These are phyloP conservation scores for Hanseniaspora osmophila DNA, from an alignment of 805 yeast genomes.

Conservation along the genomic window DNA sequence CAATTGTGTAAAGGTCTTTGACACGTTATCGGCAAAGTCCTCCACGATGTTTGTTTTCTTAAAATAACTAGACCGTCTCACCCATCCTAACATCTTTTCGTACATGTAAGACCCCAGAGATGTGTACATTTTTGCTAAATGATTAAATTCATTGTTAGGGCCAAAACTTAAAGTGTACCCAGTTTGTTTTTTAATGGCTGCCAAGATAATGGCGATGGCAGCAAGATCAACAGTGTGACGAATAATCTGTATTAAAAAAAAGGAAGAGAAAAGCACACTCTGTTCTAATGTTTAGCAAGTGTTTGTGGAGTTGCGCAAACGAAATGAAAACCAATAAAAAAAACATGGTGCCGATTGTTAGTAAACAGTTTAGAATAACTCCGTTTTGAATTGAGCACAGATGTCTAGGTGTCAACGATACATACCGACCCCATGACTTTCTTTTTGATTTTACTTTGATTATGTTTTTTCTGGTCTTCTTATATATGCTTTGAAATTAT, in stretches of 20 bases:
- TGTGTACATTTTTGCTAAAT: background rate
- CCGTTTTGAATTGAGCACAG: too few relatives aligned
- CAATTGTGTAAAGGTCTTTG: conserved; percentile 15
- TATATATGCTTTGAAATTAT: too few relatives aligned
- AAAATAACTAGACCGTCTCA: conserved; percentile 38
- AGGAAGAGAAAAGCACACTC: too few relatives aligned
- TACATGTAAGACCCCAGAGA: conserved; percentile 43
- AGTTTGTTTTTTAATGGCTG: conserved; percentile 74
- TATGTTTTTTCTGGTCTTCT: too few relatives aligned
- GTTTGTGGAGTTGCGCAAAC: background rate
- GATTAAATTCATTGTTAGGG: background rate
- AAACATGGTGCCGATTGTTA: too few relatives aligned
- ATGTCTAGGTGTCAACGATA: too few relatives aligned
- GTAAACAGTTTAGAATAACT: too few relatives aligned
- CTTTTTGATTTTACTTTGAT: too few relatives aligned
- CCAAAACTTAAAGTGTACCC: conserved; percentile 36
- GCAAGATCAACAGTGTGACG: conserved; percentile 71
- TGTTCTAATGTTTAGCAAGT: too few relatives aligned
- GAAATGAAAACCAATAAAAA: conserved; percentile 4
- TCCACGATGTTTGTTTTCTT: conserved; percentile 15
- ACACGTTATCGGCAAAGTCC: conserved; percentile 13
- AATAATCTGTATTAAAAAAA: conserved; percentile 17
- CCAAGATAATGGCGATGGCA: conserved; percentile 64
- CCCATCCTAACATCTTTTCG: conserved; percentile 31
- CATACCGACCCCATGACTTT: conserved; percentile 6